Evolutionary conservation across 148 eudicot genomes (phyloP).

Genomic region (Cornus controversa): DNA sequence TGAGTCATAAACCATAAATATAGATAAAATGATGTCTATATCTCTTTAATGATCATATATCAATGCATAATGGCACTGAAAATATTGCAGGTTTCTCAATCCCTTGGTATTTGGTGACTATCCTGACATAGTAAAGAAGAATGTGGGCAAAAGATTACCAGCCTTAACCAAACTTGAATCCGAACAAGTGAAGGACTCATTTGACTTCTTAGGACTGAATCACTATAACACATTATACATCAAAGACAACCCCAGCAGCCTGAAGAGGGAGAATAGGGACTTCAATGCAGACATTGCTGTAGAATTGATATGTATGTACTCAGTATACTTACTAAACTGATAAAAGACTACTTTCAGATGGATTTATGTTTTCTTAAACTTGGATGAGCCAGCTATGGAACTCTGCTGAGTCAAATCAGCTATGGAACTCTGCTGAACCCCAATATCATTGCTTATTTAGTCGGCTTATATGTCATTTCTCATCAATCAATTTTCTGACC

Average conservation of each 20-base stretch:
- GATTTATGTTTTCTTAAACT: background rate
- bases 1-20: constrained; percentile 22
- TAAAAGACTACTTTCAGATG: background rate
- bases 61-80: background rate
- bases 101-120: constrained; percentile 64
- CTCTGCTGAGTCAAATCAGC: background rate
- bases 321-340: background rate
- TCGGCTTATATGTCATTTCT: too few relatives aligned
- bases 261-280: constrained; percentile 31
- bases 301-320: constrained; percentile 31
- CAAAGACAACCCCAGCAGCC: constrained; percentile 37
- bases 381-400: background rate
- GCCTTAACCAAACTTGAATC: constrained; percentile 41
- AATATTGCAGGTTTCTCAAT: constrained; percentile 39
- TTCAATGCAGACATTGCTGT: constrained; percentile 41
- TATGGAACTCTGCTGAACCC: too few relatives aligned
- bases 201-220: constrained; percentile 65
- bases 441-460: too few relatives aligned
- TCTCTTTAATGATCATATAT: background rate
- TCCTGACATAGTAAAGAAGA: constrained; percentile 46
- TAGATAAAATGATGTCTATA: background rate
- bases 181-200: constrained; percentile 45
- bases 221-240: constrained; percentile 25
- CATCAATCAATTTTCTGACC: background rate
- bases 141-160: constrained; percentile 46